phyloP scores from a whole-genome alignment of 805 yeast genomes.

The Kockiozyma suomiensis region DNA sequence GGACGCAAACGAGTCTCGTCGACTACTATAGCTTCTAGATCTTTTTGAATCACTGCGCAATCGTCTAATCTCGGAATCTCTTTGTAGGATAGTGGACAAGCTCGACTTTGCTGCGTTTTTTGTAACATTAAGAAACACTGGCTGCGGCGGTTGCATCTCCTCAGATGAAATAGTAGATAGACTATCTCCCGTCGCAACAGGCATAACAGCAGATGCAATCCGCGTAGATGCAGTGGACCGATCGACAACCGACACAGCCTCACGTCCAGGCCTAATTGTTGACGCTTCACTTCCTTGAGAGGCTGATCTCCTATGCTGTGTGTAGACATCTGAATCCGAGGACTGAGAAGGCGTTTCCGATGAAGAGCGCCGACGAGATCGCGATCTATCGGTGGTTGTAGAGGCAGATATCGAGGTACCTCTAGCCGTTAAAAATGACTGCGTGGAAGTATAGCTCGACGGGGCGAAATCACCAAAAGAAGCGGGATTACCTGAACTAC shows the following conservation, averaged over 20 bases:
- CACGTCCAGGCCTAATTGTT: constrained; percentile 21
- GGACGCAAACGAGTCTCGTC: constrained; percentile 3
- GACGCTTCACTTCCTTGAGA: constrained; percentile 19
- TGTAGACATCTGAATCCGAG: neutral
- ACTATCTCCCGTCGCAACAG: constrained; percentile 1
- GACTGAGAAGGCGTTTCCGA: constrained; percentile 7
- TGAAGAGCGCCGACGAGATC: constrained; percentile 10
- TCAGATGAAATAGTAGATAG: constrained; percentile 5
- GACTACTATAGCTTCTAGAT: neutral
- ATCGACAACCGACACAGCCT: constrained; percentile 2
- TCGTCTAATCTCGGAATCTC: constrained; percentile 13
- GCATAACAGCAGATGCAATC: constrained; percentile 2
- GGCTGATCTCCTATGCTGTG: neutral
- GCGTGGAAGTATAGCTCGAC: constrained; percentile 30
- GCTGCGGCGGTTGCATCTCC: constrained; percentile 13
- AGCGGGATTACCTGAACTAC: neutral
- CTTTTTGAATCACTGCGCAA: constrained; percentile 7
- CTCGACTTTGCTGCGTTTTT: constrained; percentile 23
- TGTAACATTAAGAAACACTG: constrained; percentile 23
- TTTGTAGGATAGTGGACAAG: constrained; percentile 23
- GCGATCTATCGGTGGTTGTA: neutral
- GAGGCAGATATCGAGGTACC: constrained; percentile 25
- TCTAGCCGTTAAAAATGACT: constrained; percentile 30
- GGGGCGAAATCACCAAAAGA: constrained; percentile 27
- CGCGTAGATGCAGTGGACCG: neutral